Conservation (phyloP, 495 filamentous ascomycete species). For the Neurospora africana region DNA sequence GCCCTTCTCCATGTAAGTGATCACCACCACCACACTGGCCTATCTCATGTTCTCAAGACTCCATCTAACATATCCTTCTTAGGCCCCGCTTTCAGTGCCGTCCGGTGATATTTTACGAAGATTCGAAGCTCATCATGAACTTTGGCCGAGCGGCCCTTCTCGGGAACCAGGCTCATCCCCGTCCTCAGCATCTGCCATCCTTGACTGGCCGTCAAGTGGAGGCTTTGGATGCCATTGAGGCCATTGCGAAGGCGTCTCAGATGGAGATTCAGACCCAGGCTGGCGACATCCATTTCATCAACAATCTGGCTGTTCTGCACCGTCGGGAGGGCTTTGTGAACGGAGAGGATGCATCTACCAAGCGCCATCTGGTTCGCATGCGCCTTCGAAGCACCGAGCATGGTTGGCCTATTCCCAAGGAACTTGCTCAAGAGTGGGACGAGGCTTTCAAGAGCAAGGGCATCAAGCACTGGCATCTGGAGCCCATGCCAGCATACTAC, state of each 20-base stretch:
- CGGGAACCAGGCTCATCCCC: conserved; percentile 45
- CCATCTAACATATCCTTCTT: conserved; percentile 4
- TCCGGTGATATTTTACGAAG: conserved; percentile 47
- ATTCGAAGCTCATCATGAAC: conserved; percentile 45
- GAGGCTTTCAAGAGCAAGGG: conserved; percentile 32
- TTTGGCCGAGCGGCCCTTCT: conserved; percentile 51
- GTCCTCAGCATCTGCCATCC: conserved; percentile 40
- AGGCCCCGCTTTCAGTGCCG: conserved; percentile 44
- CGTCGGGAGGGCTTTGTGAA: conserved; percentile 51
- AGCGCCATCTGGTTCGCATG: conserved; percentile 42
- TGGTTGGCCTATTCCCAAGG: conserved; percentile 36
- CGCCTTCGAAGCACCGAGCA: conserved; percentile 34
- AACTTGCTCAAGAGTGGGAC: conserved; percentile 33
- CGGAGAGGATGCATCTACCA: conserved; percentile 26
- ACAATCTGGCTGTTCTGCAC: conserved; percentile 64
- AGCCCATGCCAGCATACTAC: conserved; percentile 40
- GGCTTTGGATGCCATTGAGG: conserved; percentile 53
- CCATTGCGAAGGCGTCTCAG: conserved; percentile 45
- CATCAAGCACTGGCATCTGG: conserved; percentile 37
- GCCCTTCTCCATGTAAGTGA: conserved; percentile 50
- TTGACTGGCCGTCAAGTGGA: conserved; percentile 48
- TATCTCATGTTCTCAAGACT: neutral
- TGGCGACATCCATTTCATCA: conserved; percentile 66
- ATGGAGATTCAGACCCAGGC: conserved; percentile 42
- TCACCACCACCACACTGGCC: neutral